Evolutionary conservation across 2,329 filamentous ascomycete genomes (phyloP), one percentile per base, ranked within the genome.

Genomic region (Huntiella abstrusa): DNA sequence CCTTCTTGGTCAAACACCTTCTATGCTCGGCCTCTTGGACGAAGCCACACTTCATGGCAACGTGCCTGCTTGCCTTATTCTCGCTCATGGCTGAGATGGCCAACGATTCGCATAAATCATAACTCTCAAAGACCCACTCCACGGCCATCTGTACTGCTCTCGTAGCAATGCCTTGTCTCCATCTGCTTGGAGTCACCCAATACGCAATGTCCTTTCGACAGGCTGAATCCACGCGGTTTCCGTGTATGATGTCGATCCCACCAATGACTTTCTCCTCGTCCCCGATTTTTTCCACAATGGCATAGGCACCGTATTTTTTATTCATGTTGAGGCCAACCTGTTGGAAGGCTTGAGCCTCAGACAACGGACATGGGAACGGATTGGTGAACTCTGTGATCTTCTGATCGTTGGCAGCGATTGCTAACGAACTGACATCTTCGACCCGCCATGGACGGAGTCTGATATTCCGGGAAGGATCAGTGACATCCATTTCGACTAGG

Each of bases 171-270:
- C 41, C 41, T 3, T 19, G 17, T 8, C 32, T 22, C 41, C 28
- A 33, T 12, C 6, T 34, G 2, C 3, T 32, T 8, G 41, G 41
- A n/a, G 41, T 43, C 11, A 43, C 5, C 41, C 41, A 43, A 13
- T 43, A 43, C n/a, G 22, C 41, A 34, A 34, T 43, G 15, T 43
- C 41, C 13, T 34, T 34, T 8, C 41, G 41, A 15, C 28, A 34
- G 22, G 22, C 22, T 7, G 32, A 33, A 15, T 13, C 33, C 11
- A 34, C 17, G 15, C 34, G 28, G 6, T 32, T 3, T 3, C 10
- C 5, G 6, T 43, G 28, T 8, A 10, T 16, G 10, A 43, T 8
- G n/a, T 43, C 41, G 5, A 43, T 7, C 10, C n/a, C 19, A 17
- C 41, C 41, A 13, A 43, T 43, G n/a, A 43, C 28, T 8, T 11